Evolutionary conservation across 768 basidiomycete species (phyloP), one percentile per base, ranked within the genome.

Genomic region (Boletus reticuloceps): DNA sequence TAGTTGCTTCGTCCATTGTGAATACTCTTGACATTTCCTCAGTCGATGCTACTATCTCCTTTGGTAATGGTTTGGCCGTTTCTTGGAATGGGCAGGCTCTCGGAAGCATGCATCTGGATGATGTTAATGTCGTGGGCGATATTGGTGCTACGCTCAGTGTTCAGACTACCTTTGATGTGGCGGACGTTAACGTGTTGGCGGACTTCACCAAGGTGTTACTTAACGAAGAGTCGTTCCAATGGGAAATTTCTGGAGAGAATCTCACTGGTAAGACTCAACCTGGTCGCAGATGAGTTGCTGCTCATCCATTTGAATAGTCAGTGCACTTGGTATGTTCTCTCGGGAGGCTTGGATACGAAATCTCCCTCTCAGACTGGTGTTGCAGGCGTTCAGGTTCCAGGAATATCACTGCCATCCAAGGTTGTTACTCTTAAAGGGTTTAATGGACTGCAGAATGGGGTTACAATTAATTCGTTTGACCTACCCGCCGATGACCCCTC

Each of bases 1-100:
- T 69, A 34, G 32, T 43, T 38, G 9, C 37, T 47, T 19, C 22
- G 8, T 27, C 19, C 29, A 54, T 9, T 42, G 31, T 19, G 16
- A 44, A 19, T 40, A 16, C n/a, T 45, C 32, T 25, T 65, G 36
- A 64, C 17, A 16, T 46, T 47, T n/a, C 38, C 20, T 29, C 25
- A 72, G 86, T 90, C 63, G 85, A 89, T 58, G 88, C 88, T 3
- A 77, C 68, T 5, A 89, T 90, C 61, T 74, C 78, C 10, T 90
- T 90, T 68, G 79, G 79, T 3, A 67, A 76, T 36, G 88, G 88
- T 6, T 70, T 89, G 29, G 75, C 76, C 4, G 79, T 89, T 25
- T 72, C 75, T 13, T 90, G 87, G 87, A 67, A 74, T 38, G 83
- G 81, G 2, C 73, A 77, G 58, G 67, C 76, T 10, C 72, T 89